Evolutionary conservation across 768 basidiomycete species (phyloP).

Genomic region (Leucocoprinus leucothites): DNA sequence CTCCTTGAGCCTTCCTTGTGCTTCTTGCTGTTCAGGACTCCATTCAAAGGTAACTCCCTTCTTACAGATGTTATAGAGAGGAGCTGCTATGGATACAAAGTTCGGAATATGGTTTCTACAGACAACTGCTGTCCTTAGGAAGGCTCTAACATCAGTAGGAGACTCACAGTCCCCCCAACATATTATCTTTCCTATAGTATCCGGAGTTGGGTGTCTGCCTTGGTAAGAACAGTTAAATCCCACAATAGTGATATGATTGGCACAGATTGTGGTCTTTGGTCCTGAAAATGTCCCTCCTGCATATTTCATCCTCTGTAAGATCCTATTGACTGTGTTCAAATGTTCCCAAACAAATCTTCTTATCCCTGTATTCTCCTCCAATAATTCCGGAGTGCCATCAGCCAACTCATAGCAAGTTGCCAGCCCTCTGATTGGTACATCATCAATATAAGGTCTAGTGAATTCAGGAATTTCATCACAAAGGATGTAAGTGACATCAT

Average conservation of each 20-base stretch:
- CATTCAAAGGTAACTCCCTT: no score
- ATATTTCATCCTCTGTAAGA: slow-evolving; percentile 26
- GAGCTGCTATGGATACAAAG: no score
- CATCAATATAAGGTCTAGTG: slow-evolving; percentile 32
- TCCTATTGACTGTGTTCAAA: slow-evolving; percentile 23
- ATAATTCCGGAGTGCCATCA: slow-evolving; percentile 25
- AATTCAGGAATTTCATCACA: slow-evolving; percentile 31
- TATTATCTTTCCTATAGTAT: neutral
- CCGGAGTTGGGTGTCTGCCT: neutral
- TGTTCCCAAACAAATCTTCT: slow-evolving; percentile 36
- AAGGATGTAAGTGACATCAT: slow-evolving; percentile 20
- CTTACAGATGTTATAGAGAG: no score
- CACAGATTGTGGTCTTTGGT: neutral
- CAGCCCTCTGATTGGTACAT: slow-evolving; percentile 30
- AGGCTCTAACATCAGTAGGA: no score
- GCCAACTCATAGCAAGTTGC: slow-evolving; percentile 21
- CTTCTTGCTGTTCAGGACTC: neutral
- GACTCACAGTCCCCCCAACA: no score
- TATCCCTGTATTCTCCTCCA: slow-evolving; percentile 30
- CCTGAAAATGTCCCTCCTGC: slow-evolving; percentile 9
- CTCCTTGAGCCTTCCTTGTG: neutral
- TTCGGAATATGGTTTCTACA: no score
- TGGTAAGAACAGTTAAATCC: neutral
- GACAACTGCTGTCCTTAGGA: no score
- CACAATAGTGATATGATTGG: neutral